Conservation (phyloP, 2,329 filamentous ascomycete genomes). For the Chaetomium strumarium region DNA sequence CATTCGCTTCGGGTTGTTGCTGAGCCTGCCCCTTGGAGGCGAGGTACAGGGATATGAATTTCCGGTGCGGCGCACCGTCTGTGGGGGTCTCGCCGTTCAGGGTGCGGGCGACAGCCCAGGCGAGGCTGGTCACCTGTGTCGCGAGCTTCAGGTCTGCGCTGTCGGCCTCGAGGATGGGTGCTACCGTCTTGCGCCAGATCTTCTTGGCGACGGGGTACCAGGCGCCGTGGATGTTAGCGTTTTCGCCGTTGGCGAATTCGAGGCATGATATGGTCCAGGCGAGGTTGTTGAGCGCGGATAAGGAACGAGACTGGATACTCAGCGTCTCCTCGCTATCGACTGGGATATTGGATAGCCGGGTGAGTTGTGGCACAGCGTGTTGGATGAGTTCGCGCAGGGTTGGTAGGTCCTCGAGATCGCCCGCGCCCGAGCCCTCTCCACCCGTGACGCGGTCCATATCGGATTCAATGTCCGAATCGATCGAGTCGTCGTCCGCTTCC, state of each 20-base stretch:
- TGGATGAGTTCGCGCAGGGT: slow-evolving; percentile 45
- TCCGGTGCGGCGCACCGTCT: slow-evolving; percentile 49
- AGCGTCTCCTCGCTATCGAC: slow-evolving; percentile 37
- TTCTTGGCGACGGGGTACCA: slow-evolving; percentile 50
- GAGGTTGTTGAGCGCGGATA: slow-evolving; percentile 61
- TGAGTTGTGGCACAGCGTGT: slow-evolving; percentile 42
- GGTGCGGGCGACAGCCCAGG: slow-evolving; percentile 58
- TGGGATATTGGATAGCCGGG: slow-evolving; percentile 40
- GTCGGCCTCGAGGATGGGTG: slow-evolving; percentile 52
- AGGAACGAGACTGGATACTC: slow-evolving; percentile 46
- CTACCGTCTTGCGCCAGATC: slow-evolving; percentile 54
- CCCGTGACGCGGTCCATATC: slow-evolving; percentile 62
- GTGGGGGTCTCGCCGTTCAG: slow-evolving; percentile 46
- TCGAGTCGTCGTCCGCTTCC: slow-evolving; percentile 36
- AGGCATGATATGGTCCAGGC: slow-evolving; percentile 60
- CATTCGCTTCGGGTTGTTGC: slow-evolving; percentile 21
- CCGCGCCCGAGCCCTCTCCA: slow-evolving; percentile 37
- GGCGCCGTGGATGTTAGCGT: slow-evolving; percentile 44
- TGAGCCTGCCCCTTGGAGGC: slow-evolving; percentile 43
- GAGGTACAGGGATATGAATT: slow-evolving; percentile 61
- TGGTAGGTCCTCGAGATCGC: slow-evolving; percentile 46
- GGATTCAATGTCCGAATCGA: slow-evolving; percentile 46
- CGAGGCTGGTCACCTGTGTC: slow-evolving; percentile 57
- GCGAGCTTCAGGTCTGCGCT: slow-evolving; percentile 57
- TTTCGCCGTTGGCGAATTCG: slow-evolving; percentile 51